phyloP scores from a whole-genome alignment of 495 filamentous ascomycete species.

The Baudoinia panamericana region DNA sequence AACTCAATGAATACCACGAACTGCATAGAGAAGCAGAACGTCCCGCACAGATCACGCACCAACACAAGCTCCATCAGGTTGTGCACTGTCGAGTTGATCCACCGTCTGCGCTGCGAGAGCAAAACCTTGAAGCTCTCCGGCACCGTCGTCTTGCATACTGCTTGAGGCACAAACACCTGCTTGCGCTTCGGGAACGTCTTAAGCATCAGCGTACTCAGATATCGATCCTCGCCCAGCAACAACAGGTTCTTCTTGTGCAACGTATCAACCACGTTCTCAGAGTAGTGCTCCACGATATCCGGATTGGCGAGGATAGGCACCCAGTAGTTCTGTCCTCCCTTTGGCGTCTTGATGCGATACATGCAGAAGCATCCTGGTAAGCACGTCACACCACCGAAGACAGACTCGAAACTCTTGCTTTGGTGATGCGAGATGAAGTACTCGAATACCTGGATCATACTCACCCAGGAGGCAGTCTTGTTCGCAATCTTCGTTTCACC shows the following conservation, averaged over 20 bases:
- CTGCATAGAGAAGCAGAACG: slow-evolving; percentile 99
- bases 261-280: slow-evolving; percentile 98
- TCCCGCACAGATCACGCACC: slow-evolving; percentile 91
- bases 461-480: slow-evolving; percentile 86
- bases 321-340: slow-evolving; percentile 98
- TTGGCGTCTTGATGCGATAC: slow-evolving; percentile 99
- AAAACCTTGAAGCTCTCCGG: slow-evolving; percentile 88
- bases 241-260: slow-evolving; percentile 97
- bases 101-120: slow-evolving; percentile 83
- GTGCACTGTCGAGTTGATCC: slow-evolving; percentile 99
- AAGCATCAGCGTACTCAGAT: slow-evolving; percentile 92
- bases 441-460: slow-evolving; percentile 99
- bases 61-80: slow-evolving; percentile 96
- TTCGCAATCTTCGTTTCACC: slow-evolving; percentile 99
- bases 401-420: slow-evolving; percentile 92
- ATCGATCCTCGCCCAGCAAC: slow-evolving; percentile 92
- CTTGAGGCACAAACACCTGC: slow-evolving; percentile 96
- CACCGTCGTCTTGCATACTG: slow-evolving; percentile 95
- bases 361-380: slow-evolving; percentile 99
- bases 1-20: slow-evolving; percentile 96
- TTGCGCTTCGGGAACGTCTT: slow-evolving; percentile 98
- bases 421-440: slow-evolving; percentile 98
- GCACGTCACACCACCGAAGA: slow-evolving; percentile 99
- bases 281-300: slow-evolving; percentile 97
- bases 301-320: slow-evolving; percentile 97